Percentiles rank a stretch among this genome's conserved stretches.
Conservation (phyloP, 208 protist species). For the Leptomonas seymouri region DNA sequence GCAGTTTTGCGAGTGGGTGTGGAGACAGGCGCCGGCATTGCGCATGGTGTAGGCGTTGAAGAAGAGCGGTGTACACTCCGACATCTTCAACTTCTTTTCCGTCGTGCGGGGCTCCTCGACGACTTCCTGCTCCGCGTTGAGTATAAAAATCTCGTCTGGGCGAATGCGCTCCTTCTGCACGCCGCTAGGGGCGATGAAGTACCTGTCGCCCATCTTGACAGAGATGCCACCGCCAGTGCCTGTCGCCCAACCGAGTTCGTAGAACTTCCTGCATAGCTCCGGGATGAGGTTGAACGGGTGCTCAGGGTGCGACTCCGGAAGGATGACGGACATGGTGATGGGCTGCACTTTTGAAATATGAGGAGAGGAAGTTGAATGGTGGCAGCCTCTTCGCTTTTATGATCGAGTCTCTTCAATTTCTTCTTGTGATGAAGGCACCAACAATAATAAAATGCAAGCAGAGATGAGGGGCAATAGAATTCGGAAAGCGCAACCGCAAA, state of each 20-base stretch:
- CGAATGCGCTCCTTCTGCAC: conserved; percentile 96
- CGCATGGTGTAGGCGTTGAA: conserved; percentile 90
- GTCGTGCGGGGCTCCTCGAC: conserved; percentile 43
- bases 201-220: conserved; percentile 70
- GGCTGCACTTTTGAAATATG: neutral
- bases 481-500: no score
- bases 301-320: conserved; percentile 57
- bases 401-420: no score
- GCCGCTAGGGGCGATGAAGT: conserved; percentile 94
- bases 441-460: no score
- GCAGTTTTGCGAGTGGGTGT: conserved; percentile 90
- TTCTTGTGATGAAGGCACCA: no score
- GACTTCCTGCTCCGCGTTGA: conserved; percentile 66
- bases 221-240: conserved; percentile 96
- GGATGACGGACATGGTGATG: conserved; percentile 35
- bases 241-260: conserved; percentile 94
- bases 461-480: no score
- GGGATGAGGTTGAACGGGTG: conserved; percentile 92
- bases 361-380: conserved; percentile 10
- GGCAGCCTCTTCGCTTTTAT: neutral
- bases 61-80: conserved; percentile 95
- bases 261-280: conserved; percentile 93
- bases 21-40: conserved; percentile 92
- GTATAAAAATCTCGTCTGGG: conserved; percentile 92
- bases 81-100: conserved; percentile 69